phyloP scores from a whole-genome alignment of 1,284 basidiomycete species.

The Marasmius sp. region DNA sequence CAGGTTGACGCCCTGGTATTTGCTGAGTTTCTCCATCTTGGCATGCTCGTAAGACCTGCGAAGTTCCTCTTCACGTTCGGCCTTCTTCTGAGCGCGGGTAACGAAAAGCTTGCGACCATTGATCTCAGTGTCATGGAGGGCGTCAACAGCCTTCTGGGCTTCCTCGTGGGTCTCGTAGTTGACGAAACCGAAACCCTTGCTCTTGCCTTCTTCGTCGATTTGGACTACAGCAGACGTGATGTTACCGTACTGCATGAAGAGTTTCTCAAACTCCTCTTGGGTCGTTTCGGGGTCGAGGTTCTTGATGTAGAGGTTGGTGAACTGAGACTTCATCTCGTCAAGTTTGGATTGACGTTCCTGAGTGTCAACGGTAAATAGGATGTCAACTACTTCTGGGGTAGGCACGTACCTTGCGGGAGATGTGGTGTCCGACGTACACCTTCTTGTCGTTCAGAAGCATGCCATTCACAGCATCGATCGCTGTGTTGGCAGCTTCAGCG shows the following conservation, averaged over 20 bases:
- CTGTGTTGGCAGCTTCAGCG: slow-evolving; percentile 92
- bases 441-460: slow-evolving; percentile 99
- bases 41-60: slow-evolving; percentile 93
- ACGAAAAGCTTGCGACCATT: slow-evolving; percentile 94
- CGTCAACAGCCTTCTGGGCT: slow-evolving; percentile 88
- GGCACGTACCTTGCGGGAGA: slow-evolving; percentile 85
- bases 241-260: slow-evolving; percentile 81
- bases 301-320: slow-evolving; percentile 99
- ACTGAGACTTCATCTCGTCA: slow-evolving; percentile 95
- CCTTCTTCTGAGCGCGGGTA: slow-evolving; percentile 97
- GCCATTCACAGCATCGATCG: slow-evolving; percentile 98
- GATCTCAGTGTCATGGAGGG: slow-evolving; percentile 86
- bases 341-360: slow-evolving; percentile 97
- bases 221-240: slow-evolving; percentile 91
- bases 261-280: slow-evolving; percentile 84
- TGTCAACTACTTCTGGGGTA: neutral
- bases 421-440: slow-evolving; percentile 97
- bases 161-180: slow-evolving; percentile 95
- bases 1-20: slow-evolving; percentile 98
- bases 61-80: slow-evolving; percentile 97
- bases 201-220: slow-evolving; percentile 84
- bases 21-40: slow-evolving; percentile 97
- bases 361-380: slow-evolving; percentile 2
- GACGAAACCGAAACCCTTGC: slow-evolving; percentile 98
- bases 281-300: slow-evolving; percentile 88